A percentile compares a stretch with the other conserved stretches of the same genome.
Evolutionary conservation across 768 basidiomycete genomes (phyloP).

Genomic region (Agaricus sinodeliciosus): DNA sequence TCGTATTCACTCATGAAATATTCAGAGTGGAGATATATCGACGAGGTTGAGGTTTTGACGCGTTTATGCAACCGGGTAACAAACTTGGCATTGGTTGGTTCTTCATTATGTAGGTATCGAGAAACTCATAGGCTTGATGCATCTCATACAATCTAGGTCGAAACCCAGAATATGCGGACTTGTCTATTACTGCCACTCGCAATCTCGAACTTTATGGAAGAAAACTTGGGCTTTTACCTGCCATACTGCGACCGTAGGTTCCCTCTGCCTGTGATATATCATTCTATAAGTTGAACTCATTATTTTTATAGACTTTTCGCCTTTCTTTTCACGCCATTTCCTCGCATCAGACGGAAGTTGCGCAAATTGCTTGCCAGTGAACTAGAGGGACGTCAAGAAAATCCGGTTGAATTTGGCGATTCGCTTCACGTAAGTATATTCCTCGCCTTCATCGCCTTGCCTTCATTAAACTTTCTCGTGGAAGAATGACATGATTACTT

Average conservation of each 20-base stretch:
- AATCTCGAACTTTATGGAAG: conserved; percentile 1
- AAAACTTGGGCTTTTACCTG: not conserved
- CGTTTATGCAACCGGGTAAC: not conserved
- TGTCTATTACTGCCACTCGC: not conserved
- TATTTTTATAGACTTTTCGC: not conserved
- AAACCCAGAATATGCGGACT: conserved; percentile 1
- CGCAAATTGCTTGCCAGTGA: not conserved
- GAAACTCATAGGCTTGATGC: too few relatives aligned
- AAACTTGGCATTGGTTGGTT: conserved; percentile 12
- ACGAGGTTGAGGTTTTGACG: conserved; percentile 8
- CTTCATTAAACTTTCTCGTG: not conserved
- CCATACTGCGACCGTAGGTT: conserved; percentile 2
- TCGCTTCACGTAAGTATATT: not conserved
- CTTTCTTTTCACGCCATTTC: conserved; percentile 1
- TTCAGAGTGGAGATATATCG: conserved; percentile 14
- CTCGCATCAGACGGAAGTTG: not conserved
- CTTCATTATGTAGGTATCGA: not conserved
- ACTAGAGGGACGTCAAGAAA: not conserved
- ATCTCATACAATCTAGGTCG: not conserved
- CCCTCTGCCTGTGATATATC: not conserved
- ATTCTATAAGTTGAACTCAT: not conserved
- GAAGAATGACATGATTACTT: conserved; percentile 9
- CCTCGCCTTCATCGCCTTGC: not conserved
- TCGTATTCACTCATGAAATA: not conserved
- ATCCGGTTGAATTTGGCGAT: not conserved